Conservation (phyloP, 169 alveolate species). For the Eimeria acervulina region DNA sequence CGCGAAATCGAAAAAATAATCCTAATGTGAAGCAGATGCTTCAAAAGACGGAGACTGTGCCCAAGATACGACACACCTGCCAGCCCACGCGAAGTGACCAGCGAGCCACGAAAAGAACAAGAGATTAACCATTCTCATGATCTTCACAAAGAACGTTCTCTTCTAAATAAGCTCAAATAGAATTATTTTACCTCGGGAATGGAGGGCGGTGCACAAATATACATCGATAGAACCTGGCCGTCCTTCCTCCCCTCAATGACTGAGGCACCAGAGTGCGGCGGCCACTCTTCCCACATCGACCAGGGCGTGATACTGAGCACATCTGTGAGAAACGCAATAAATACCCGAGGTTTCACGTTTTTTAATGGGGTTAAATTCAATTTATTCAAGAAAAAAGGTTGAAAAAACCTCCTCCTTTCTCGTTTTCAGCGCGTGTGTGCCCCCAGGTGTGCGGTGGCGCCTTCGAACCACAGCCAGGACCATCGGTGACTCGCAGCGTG, state of each 20-base stretch:
- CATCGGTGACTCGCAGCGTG: background rate
- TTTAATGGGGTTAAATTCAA: background rate
- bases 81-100: background rate
- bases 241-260: background rate
- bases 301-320: background rate
- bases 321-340: background rate
- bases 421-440: background rate
- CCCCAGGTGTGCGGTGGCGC: background rate
- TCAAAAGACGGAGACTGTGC: background rate
- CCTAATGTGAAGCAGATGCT: background rate
- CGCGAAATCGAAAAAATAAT: background rate
- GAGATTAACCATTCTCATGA: background rate
- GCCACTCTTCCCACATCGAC: background rate
- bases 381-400: background rate
- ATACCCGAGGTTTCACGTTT: background rate
- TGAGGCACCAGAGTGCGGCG: background rate
- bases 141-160: background rate
- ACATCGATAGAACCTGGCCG: background rate
- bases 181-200: background rate
- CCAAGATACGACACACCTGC: background rate
- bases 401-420: background rate
- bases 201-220: background rate
- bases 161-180: background rate
- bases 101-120: background rate
- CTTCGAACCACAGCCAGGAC: slow-evolving; percentile 15